A percentile compares a stretch with the other conserved stretches of the same genome.
Conservation (phyloP, 768 basidiomycete genomes). For the Mycena olivaceomarginata region DNA sequence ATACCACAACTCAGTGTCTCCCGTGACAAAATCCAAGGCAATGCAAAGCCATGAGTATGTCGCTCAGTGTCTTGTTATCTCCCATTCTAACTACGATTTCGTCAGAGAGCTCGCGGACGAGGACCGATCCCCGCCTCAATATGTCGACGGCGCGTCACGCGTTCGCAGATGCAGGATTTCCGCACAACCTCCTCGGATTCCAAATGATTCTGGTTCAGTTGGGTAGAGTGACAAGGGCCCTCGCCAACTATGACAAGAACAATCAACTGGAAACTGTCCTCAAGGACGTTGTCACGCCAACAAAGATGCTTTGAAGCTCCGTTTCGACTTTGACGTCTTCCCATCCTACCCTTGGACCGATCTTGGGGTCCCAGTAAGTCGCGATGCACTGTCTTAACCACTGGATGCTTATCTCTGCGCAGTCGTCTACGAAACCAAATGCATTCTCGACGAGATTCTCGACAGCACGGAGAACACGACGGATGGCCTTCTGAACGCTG, state of each 20-base stretch:
- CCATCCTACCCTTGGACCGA: slow-evolving; percentile 59
- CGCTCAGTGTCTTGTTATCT: not conserved
- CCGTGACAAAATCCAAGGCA: not conserved
- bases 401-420: slow-evolving; percentile 15
- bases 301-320: slow-evolving; percentile 64
- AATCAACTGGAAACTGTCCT: slow-evolving; percentile 68
- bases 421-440: slow-evolving; percentile 80
- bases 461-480: slow-evolving; percentile 64
- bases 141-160: too few species aligned
- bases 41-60: slow-evolving; percentile 55
- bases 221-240: slow-evolving; percentile 68
- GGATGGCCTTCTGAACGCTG: too few species aligned
- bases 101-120: slow-evolving; percentile 58
- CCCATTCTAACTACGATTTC: slow-evolving; percentile 18
- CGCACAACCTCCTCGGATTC: slow-evolving; percentile 55
- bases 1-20: not conserved
- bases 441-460: slow-evolving; percentile 71
- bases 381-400: slow-evolving; percentile 11
- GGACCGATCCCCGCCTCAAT: not conserved
- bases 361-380: slow-evolving; percentile 74
- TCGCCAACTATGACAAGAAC: slow-evolving; percentile 68
- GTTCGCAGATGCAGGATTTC: slow-evolving; percentile 59
- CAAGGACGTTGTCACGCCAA: slow-evolving; percentile 68
- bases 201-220: too few species aligned
- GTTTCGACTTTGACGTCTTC: too few species aligned